A percentile compares a stretch with the other conserved stretches of the same genome.
Conservation (phyloP, 1,284 basidiomycete genomes). For the Ustilago nuda region DNA sequence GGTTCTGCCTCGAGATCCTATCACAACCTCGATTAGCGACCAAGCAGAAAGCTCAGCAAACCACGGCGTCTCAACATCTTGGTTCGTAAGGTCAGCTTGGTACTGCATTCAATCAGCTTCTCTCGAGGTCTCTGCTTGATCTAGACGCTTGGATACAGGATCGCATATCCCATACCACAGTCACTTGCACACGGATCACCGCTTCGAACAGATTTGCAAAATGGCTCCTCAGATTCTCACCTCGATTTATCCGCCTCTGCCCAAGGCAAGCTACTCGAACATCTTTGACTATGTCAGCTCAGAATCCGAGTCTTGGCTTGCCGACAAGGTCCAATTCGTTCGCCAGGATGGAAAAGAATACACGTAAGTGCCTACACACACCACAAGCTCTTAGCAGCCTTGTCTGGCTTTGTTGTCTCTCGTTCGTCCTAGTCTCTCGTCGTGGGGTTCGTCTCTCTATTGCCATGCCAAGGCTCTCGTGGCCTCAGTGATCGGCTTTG, state of each 20-base stretch:
- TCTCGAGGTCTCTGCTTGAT: neutral
- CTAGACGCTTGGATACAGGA: neutral
- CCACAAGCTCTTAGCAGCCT: neutral
- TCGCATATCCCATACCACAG: neutral
- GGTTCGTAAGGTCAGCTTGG: neutral
- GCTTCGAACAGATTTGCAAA: constrained; percentile 1
- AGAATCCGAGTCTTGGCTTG: constrained; percentile 40
- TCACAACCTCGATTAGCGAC: neutral
- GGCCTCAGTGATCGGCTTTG: neutral
- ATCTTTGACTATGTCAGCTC: constrained; percentile 57
- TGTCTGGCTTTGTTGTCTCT: neutral
- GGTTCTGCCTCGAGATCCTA: neutral
- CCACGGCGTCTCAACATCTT: neutral
- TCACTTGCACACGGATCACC: neutral
- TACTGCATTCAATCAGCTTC: neutral
- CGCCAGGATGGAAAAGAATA: constrained; percentile 48
- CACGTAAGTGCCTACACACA: constrained; percentile 37
- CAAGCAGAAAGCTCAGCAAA: neutral
- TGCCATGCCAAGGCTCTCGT: neutral
- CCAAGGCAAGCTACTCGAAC: constrained; percentile 51
- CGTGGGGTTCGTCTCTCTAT: neutral
- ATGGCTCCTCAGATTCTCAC: constrained; percentile 53
- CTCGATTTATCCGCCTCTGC: constrained; percentile 51
- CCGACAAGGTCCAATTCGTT: constrained; percentile 50
- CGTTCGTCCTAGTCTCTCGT: constrained; percentile 3